These are phyloP conservation scores for Acmispon strigosus DNA, from an alignment of 306 rosid species.

Conservation along the genomic window DNA sequence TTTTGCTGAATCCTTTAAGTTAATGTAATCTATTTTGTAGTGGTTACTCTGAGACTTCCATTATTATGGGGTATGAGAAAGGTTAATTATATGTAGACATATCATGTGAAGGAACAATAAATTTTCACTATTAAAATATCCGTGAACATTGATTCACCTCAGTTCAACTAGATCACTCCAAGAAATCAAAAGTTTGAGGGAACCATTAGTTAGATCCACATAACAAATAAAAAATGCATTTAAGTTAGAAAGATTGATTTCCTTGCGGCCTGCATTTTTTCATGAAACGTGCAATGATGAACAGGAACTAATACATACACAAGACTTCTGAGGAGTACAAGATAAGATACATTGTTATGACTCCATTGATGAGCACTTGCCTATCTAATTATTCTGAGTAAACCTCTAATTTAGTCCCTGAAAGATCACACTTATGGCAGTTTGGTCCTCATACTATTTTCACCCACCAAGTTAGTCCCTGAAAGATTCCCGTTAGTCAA, in stretches of 20 bases:
- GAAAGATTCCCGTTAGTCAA: no score
- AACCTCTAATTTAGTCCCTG: no score
- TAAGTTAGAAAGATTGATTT: background rate
- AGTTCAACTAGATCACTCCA: constrained; percentile 2
- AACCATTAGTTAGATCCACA: background rate
- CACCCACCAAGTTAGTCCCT: no score
- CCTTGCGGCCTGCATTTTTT: background rate
- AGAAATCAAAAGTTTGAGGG: background rate
- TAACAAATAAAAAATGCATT: background rate
- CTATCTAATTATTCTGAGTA: no score
- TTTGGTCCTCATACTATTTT: no score
- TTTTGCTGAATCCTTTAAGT: no score
- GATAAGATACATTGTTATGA: background rate
- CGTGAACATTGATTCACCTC: constrained; percentile 12
- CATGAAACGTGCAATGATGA: background rate
- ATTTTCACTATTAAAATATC: background rate
- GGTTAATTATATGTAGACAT: background rate
- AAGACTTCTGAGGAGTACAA: no score
- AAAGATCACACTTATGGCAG: no score
- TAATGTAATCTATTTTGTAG: background rate
- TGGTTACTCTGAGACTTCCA: background rate
- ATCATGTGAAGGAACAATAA: constrained; percentile 4
- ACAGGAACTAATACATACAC: no score
- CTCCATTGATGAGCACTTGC: background rate
- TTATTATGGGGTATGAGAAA: background rate